These are phyloP conservation scores for Dimargaris cristalligena DNA, from an alignment of 192 early-diverging fungal species.

Conservation along the genomic window DNA sequence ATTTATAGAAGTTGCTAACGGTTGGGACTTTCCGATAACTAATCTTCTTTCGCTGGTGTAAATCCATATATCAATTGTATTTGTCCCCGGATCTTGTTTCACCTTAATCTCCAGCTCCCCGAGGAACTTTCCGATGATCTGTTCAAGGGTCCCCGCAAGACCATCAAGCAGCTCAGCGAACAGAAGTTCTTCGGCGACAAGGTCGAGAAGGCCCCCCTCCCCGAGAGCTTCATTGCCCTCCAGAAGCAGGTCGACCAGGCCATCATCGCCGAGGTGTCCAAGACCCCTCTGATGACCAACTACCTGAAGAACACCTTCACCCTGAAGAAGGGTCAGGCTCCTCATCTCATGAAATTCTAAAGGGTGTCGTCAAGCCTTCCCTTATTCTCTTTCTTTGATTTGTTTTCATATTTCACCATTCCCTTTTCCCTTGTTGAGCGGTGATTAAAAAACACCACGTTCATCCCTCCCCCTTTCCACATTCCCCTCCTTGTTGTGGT, in stretches of 20 bases:
- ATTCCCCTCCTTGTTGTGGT: no score
- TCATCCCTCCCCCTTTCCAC: no score
- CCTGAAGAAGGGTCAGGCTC: slow-evolving; percentile 90
- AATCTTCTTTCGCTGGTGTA: no score
- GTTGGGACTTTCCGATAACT: no score
- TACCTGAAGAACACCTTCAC: slow-evolving; percentile 85
- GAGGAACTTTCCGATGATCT: slow-evolving; percentile 80
- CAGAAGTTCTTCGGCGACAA: slow-evolving; percentile 75
- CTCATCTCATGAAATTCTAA: slow-evolving; percentile 96
- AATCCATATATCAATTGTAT: no score
- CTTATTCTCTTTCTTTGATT: not conserved
- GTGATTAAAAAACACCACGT: no score
- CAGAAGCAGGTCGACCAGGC: slow-evolving; percentile 84
- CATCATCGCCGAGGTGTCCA: slow-evolving; percentile 59
- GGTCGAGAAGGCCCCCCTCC: slow-evolving; percentile 46
- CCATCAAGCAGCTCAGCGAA: slow-evolving; percentile 63
- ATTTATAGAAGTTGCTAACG: no score
- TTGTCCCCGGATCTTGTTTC: no score
- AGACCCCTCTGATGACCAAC: slow-evolving; percentile 69
- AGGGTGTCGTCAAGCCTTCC: no score
- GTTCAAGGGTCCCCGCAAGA: slow-evolving; percentile 69
- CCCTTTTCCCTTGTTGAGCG: no score
- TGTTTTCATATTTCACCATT: no score
- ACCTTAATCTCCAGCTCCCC: no score
- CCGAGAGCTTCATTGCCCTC: slow-evolving; percentile 62